Evolutionary conservation across 352 stramenopile genomes (phyloP), one percentile per base, ranked within the genome.

Genomic region (Phytopythium helicoides): DNA sequence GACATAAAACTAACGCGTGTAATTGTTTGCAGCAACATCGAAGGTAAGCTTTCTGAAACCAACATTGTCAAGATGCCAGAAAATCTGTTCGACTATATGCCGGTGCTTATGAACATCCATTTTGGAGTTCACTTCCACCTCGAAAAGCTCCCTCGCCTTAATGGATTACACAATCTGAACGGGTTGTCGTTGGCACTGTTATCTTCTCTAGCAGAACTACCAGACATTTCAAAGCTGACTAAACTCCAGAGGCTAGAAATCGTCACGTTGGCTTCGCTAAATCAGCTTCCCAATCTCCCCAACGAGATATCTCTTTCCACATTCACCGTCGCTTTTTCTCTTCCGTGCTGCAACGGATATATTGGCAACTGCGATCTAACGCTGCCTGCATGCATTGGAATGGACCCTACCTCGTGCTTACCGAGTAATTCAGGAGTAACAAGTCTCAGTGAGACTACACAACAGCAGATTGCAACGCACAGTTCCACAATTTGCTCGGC

Each of bases 261-360:
- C 3, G 42, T 57, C 1, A 18, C 21, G 1, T 41, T 54, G 12
- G 4, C 33, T 0, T 11, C 5, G 14, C 26, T 66, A 2, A 15
- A 4, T 0, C n/a, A 5, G n/a, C 31, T 66, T 3, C 62, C 62
- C 1, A 54, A 61, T 3, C 36, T 71, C 3, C 33, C 31, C n/a
- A 31, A 45, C 0, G 16, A 55, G 1, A 22, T 16, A 21, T 4
- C 39, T 1, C 33, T 62, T 3, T n/a, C 38, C 9, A 22, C n/a
- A 35, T 12, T 71, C 8, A 41, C n/a, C 12, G 54, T 66, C 36
- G 16, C 37, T 0, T 10, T 16, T 0, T 23, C 50, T 12, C 18
- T 36, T 3, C 11, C 64, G 7, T 71, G 63, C 34, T 71, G 63
- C 51, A 67, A 53, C 21, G 63, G 63, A 0, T 66, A 60, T 26